phyloP scores from a whole-genome alignment of 1,139 yeast species.

The Taphrina pruni region DNA sequence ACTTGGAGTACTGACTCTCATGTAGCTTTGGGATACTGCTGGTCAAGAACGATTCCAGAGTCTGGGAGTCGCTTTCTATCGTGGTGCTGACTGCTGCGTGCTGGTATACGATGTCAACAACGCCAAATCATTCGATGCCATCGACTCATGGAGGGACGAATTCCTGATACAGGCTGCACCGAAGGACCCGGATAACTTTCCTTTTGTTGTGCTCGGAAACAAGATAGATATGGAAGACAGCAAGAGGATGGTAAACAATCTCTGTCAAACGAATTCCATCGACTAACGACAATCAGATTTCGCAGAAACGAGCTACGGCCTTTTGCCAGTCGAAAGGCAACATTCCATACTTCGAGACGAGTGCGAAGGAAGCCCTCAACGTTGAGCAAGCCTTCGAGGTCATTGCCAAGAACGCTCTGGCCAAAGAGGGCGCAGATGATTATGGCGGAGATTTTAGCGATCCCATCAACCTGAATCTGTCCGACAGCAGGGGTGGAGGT shows the following conservation, averaged over 20 bases:
- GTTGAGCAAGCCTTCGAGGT: constrained; percentile 96
- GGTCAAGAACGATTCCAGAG: constrained; percentile 91
- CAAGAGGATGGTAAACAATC: constrained; percentile 67
- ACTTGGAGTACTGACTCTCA: constrained; percentile 46
- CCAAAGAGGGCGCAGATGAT: constrained; percentile 84
- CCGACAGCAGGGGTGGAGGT: constrained; percentile 39
- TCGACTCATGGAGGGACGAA: constrained; percentile 94
- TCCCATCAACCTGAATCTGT: constrained; percentile 43
- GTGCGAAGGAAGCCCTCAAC: constrained; percentile 88
- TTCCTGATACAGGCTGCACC: constrained; percentile 92
- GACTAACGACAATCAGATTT: constrained; percentile 47
- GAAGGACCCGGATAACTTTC: constrained; percentile 90
- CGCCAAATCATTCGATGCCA: constrained; percentile 86
- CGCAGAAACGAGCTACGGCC: constrained; percentile 81
- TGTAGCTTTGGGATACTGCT: constrained; percentile 88
- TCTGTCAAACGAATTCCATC: background rate
- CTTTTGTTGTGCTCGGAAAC: constrained; percentile 92
- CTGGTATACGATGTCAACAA: constrained; percentile 93
- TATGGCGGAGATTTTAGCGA: constrained; percentile 43
- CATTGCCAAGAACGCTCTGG: constrained; percentile 92
- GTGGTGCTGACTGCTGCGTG: constrained; percentile 99
- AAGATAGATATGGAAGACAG: constrained; percentile 93
- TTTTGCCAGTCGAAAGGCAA: constrained; percentile 86
- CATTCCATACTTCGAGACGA: constrained; percentile 90
- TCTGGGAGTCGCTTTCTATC: constrained; percentile 93